Conservation (phyloP, 345 rosid genomes). For the Eucalyptus rudis region DNA sequence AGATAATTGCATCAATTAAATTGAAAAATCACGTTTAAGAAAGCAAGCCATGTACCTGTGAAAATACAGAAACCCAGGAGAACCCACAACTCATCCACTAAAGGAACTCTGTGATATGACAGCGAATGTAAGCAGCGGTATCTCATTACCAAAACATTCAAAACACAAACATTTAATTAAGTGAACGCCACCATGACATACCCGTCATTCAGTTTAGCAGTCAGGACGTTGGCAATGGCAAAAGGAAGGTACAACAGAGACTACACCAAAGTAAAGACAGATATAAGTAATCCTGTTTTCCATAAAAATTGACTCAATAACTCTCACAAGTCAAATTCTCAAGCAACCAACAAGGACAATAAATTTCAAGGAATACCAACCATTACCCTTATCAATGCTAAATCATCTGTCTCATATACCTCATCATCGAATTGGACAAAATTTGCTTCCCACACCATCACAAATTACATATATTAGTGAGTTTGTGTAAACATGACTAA, state of each 20-base stretch:
- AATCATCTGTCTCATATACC: background rate
- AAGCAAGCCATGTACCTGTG: constrained; percentile 35
- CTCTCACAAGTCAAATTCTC: background rate
- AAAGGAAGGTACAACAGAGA: constrained; percentile 87
- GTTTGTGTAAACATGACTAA: background rate
- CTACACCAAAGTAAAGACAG: constrained; percentile 21
- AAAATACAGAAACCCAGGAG: constrained; percentile 83
- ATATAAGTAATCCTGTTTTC: background rate
- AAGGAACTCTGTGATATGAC: constrained; percentile 58
- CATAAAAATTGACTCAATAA: background rate
- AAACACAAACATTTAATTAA: background rate
- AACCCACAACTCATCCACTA: constrained; percentile 87
- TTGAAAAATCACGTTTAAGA: background rate
- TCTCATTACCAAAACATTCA: background rate
- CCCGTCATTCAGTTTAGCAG: constrained; percentile 94
- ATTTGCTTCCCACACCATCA: background rate
- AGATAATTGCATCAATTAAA: background rate
- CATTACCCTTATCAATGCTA: background rate
- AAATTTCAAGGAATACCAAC: background rate
- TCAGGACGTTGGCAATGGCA: constrained; percentile 88
- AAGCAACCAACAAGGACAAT: background rate
- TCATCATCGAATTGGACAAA: background rate
- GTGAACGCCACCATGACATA: constrained; percentile 9
- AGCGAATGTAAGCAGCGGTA: background rate
- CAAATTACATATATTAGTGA: background rate